Base-by-base conservation (phyloP, 2,329 filamentous ascomycete species). In the Alternaria panax region DNA sequence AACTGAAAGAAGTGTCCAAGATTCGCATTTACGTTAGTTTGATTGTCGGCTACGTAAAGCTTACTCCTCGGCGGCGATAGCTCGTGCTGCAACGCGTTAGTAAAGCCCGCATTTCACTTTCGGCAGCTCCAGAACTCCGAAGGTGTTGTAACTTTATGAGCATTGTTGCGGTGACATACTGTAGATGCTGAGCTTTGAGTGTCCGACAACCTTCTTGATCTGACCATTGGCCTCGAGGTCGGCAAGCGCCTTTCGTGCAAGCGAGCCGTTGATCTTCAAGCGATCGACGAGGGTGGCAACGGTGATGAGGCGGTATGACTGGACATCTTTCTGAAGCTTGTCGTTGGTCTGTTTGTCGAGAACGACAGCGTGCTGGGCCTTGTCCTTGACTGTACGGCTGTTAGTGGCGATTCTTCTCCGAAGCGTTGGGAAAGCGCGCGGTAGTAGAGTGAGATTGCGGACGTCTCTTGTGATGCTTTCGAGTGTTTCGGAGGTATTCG, bases 261-360 rank as follows among this genome's bases (percentile, higher is more conserved):
- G 87, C 76, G 92, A 97, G 80, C 95, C 96, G 87, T 99, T 99
- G 88, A 99, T 96, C 93, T 99, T 99, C 84, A 99, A 89, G 84
- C 95, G 90, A 86, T 99, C 95, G 88, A 99, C 95, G 79, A 99
- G 93, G 78, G 92, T 94, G 79, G 95, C 93, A 79, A 98, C 91
- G 81, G 95, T 98, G 86, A 99, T 93, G 83, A 99, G 93, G 81
- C 95, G 93, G 91, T 98, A 99, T 70, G 95, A 97, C 85, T 98
- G 95, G 78, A 99, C 96, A 89, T 99, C 95, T 88, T 99, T 99
- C 88, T 97, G 91, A 83, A 99, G 93, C 88, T 96, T 97, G 86
- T 99, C 95, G 75, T 91, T 91, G 80, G 91, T 97, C 85, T 87
- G 81, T 90, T 99, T 99, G 88, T 99, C 95, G 85, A 99, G 92